Evolutionary conservation across 169 alveolate genomes (phyloP), one percentile per base, ranked within the genome.

Genomic region (Plasmodium inui): DNA sequence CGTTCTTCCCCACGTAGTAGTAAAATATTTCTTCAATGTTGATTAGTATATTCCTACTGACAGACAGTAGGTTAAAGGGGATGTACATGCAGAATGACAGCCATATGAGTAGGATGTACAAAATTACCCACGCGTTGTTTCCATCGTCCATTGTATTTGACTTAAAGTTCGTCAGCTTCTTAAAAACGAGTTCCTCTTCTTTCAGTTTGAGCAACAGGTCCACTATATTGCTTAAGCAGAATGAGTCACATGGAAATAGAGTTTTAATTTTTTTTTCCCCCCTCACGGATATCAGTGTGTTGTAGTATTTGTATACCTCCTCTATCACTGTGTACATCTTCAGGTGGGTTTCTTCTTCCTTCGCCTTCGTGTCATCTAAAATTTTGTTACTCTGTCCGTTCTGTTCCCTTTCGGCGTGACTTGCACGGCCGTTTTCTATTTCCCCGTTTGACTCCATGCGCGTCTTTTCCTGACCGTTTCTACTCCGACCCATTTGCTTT

Each of bases 241-340:
- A 74, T 17, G 88, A 12, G 12, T 86, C 81, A 86, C 93, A 86
- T n/a, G 88, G 80, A 57, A 76, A 86, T 0, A 86, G 57, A 10
- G 93, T 76, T 86, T 86, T 86, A 32, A 86, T 76, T 86, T 76
- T 86, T 78, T 86, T 86, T 55, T 86, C 93, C 46, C 88, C 88
- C 46, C 93, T 86, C 7, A 86, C 86, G 10, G 93, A 86, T 53
- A 86, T 86, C 19, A 86, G 72, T 8, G 93, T 86, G 50, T 86
- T 76, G 71, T 86, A 86, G 70, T 86, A 86, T 86, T 86, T 86
- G 81, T 76, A 86, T 6, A 86, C 70, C 34, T 86, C 93, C 81
- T 86, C 86, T 10, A 86, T 46, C 14, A 86, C 81, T 32, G 71
- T 78, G 53, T 67, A 84, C 39, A 84, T 32, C n/a, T 84, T 84